Evolutionary conservation across 176 grass and related monocot genomes (phyloP), one percentile per base, ranked within the genome.

Genomic region (Panicum miliaceum): DNA sequence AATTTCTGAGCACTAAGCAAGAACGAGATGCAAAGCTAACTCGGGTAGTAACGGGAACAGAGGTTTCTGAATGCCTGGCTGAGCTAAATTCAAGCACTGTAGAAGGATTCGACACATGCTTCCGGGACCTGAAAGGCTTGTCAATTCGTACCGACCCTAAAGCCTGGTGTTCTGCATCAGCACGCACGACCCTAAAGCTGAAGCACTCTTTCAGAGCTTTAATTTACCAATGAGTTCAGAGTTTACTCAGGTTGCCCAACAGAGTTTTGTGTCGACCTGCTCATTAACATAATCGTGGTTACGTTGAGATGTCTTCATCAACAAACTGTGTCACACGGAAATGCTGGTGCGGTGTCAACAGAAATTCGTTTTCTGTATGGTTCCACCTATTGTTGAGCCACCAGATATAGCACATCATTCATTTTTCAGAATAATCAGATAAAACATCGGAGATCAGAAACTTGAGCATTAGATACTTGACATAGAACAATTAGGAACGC

Each of bases 171-270:
- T 60, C 41, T 27, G 75, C 65, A 60, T 79, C 67, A 29, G 18
- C 66, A 68, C 13, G 27, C 61, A 59, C 38, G 63, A 82, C 25
- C 52, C 1, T 38, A 79, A 63, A 26, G 75, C 3, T 62, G 45
- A 59, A 48, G 16, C 20, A 47, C 23, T 9, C 19, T 56, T 81
- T 58, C 78, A 75, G 20, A 40, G 35, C 36, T 86, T 65, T 26
- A 54, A 81, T 19, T 15, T 14, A 50, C 35, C 29, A 75, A 59
- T 59, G 63, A 85, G 73, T 78, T 69, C 26, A 23, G 19, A 77
- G 29, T 47, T 35, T 59, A 77, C 52, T 43, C 25, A 46, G 63
- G 19, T 57, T 3, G 18, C 23, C 34, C 35, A 67, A 38, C 27
- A 4, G 29, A 32, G 29, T 1, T 32, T 32, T 32, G 29, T 32